phyloP scores from a whole-genome alignment of 73 alveolate species.

The Durusdinium trenchii region DNA sequence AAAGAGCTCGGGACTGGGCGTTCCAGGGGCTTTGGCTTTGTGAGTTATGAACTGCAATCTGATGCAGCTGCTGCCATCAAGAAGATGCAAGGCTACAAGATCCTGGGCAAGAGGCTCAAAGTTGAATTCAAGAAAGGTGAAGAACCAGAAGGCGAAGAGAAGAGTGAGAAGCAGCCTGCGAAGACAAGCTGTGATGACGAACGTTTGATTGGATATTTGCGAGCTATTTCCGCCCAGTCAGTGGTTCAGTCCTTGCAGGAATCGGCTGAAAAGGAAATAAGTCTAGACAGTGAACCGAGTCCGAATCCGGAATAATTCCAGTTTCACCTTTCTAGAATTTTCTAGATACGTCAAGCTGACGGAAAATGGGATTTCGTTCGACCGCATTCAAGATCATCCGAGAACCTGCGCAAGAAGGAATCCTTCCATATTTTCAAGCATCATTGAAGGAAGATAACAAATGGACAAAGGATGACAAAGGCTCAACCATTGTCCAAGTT shows the following conservation, averaged over 20 bases:
- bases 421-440: too few relatives aligned
- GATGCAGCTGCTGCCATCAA: conserved; percentile 46
- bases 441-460: too few relatives aligned
- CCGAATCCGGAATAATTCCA: too few relatives aligned
- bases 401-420: too few relatives aligned
- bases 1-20: conserved; percentile 63
- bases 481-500: too few relatives aligned
- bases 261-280: too few relatives aligned
- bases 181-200: conserved; percentile 8
- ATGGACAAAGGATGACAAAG: too few relatives aligned
- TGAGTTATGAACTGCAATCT: conserved; percentile 52
- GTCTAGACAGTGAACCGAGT: too few relatives aligned
- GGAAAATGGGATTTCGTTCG: too few relatives aligned
- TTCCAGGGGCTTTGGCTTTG: conserved; percentile 60
- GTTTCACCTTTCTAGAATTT: too few relatives aligned
- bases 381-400: too few relatives aligned
- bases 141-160: neutral
- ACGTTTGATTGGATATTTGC: conserved; percentile 36
- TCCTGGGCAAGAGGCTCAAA: conserved; percentile 43
- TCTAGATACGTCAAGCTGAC: too few relatives aligned
- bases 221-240: conserved; percentile 48
- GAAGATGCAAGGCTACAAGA: conserved; percentile 60
- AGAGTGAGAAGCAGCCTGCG: neutral
- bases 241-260: conserved; percentile 44
- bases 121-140: conserved; percentile 71